Evolutionary conservation across 352 stramenopile genomes (phyloP).

Genomic region (Phytophthora agathidicida): DNA sequence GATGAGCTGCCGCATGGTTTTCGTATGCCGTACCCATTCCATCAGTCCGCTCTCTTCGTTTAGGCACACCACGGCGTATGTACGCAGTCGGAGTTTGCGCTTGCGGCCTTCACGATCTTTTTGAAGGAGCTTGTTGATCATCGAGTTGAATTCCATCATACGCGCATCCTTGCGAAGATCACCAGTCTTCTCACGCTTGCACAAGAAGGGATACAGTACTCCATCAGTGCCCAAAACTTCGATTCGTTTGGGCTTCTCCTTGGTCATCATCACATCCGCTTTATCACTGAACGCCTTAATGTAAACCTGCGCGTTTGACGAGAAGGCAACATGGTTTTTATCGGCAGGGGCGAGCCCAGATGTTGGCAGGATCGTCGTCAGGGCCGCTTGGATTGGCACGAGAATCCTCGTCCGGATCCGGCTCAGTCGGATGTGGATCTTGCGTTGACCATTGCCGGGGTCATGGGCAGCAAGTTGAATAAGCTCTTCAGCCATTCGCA

Average conservation of each 20-base stretch:
- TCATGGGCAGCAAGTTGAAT: conserved; percentile 93
- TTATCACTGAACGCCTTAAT: conserved; percentile 91
- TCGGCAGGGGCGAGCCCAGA: conserved; percentile 66
- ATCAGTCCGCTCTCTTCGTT: conserved; percentile 99
- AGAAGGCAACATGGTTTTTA: conserved; percentile 60
- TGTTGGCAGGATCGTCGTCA: conserved; percentile 78
- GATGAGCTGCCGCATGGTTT: conserved; percentile 92
- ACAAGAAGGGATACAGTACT: conserved; percentile 90
- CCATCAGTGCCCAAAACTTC: conserved; percentile 85
- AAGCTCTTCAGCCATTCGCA: conserved; percentile 93
- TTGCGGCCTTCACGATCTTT: conserved; percentile 89
- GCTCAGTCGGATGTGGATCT: conserved; percentile 80
- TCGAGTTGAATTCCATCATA: conserved; percentile 99
- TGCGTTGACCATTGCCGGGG: conserved; percentile 70
- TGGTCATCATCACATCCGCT: conserved; percentile 97
- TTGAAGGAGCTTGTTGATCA: conserved; percentile 99
- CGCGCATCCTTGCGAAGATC: conserved; percentile 99
- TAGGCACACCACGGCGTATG: conserved; percentile 99
- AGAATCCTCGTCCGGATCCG: conserved; percentile 77
- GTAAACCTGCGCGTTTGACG: conserved; percentile 75
- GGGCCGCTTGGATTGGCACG: conserved; percentile 76
- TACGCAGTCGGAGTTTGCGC: conserved; percentile 95
- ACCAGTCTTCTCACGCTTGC: conserved; percentile 97
- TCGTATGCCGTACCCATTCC: conserved; percentile 99
- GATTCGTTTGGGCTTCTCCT: conserved; percentile 99